phyloP scores from a whole-genome alignment of 2,329 filamentous ascomycete species.

The Neofusicoccum umdonicola region DNA sequence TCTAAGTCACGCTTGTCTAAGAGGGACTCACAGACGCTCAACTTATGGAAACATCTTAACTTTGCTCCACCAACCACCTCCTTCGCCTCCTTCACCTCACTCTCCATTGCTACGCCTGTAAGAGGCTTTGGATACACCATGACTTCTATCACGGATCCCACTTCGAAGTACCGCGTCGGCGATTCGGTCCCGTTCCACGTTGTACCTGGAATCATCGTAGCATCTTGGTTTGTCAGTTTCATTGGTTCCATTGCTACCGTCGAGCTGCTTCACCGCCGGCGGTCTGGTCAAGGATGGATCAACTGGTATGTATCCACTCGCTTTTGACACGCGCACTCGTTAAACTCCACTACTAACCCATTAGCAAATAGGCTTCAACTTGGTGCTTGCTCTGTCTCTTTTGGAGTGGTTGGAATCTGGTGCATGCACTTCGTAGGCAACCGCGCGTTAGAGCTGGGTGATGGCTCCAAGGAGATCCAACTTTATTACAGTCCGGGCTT shows the following conservation, averaged over 20 bases:
- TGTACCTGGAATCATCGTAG: constrained; percentile 53
- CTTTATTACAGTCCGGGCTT: constrained; percentile 71
- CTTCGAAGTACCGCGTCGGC: constrained; percentile 31
- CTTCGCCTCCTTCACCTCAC: background rate
- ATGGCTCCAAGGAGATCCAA: constrained; percentile 61
- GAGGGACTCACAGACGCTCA: background rate
- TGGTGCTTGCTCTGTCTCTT: constrained; percentile 40
- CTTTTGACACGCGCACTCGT: background rate
- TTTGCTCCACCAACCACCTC: background rate
- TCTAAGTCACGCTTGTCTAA: too few species aligned
- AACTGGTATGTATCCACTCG: constrained; percentile 58
- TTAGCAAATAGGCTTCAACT: constrained; percentile 39
- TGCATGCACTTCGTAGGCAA: constrained; percentile 80
- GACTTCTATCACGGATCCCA: background rate
- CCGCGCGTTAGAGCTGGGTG: constrained; percentile 68
- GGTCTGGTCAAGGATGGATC: constrained; percentile 63
- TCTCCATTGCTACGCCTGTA: background rate
- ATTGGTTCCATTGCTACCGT: constrained; percentile 75
- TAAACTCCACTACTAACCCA: constrained; percentile 3
- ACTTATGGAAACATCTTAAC: constrained; percentile 1
- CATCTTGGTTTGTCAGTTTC: constrained; percentile 69
- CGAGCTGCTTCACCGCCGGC: constrained; percentile 76
- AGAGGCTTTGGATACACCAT: background rate
- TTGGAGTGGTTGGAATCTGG: constrained; percentile 52
- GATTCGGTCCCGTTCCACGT: constrained; percentile 41